Percentiles rank a stretch among this genome's conserved stretches.
Evolutionary conservation across 805 yeast species (phyloP).

Genomic region (Pichia phayaonensis): DNA sequence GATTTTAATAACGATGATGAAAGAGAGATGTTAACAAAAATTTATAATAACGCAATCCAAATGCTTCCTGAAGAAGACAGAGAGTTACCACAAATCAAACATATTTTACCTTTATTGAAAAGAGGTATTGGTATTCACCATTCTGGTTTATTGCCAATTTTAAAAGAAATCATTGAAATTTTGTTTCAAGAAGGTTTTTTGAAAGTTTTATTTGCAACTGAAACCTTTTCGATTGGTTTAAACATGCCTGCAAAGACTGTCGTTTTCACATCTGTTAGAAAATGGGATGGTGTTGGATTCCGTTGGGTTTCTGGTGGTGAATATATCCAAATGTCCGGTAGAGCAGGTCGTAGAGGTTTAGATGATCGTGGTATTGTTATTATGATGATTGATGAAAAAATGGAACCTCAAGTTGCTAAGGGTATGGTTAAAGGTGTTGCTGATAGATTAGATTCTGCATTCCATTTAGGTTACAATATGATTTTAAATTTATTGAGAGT

Average conservation of each 20-base stretch:
- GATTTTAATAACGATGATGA: conserved; percentile 94
- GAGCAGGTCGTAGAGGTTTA: conserved; percentile 99
- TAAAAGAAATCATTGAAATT: conserved; percentile 92
- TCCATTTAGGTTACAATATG: conserved; percentile 97
- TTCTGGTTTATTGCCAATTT: conserved; percentile 85
- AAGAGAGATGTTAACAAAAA: conserved; percentile 82
- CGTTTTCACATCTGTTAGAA: conserved; percentile 93
- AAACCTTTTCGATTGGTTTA: conserved; percentile 94
- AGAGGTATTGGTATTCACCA: conserved; percentile 98
- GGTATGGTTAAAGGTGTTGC: conserved; percentile 99
- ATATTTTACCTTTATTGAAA: conserved; percentile 77
- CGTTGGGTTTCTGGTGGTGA: conserved; percentile 99
- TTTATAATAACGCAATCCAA: conserved; percentile 83
- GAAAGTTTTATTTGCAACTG: conserved; percentile 94
- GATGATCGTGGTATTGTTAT: conserved; percentile 99
- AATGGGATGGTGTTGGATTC: conserved; percentile 96
- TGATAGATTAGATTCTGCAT: conserved; percentile 93
- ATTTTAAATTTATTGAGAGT: conserved; percentile 91
- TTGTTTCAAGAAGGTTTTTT: conserved; percentile 93
- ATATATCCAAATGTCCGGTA: conserved; percentile 98
- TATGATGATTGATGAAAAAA: conserved; percentile 98
- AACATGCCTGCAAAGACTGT: conserved; percentile 99
- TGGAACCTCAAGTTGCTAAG: conserved; percentile 99
- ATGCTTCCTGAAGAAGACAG: conserved; percentile 85
- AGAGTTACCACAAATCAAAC: conserved; percentile 90